These are phyloP conservation scores for Lonicera japonica DNA, from an alignment of 129 eudicot species.

Conservation along the genomic window DNA sequence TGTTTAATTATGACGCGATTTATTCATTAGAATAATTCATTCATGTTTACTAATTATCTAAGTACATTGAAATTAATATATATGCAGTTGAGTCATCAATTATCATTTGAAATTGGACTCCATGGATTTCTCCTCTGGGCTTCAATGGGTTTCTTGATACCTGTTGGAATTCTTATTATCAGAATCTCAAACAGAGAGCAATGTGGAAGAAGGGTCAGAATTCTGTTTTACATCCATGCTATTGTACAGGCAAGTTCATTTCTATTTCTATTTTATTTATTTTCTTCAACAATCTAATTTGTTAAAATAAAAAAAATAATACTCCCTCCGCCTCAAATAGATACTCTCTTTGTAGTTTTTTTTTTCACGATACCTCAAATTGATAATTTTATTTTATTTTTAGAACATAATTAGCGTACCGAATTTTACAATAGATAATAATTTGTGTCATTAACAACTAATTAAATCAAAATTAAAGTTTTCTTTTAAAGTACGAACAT, in stretches of 20 bases:
- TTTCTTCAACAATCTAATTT: background rate
- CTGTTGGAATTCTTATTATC: slow-evolving; percentile 54
- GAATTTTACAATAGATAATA: too few species aligned
- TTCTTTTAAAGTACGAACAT: too few species aligned
- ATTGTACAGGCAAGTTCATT: slow-evolving; percentile 49
- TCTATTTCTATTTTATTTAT: background rate
- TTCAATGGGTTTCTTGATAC: slow-evolving; percentile 87
- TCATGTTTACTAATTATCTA: background rate
- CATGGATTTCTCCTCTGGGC: slow-evolving; percentile 90
- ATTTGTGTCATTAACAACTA: too few species aligned
- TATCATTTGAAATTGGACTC: slow-evolving; percentile 30
- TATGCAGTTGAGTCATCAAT: slow-evolving; percentile 26
- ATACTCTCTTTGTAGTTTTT: slow-evolving; percentile 1
- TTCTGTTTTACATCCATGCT: slow-evolving; percentile 60
- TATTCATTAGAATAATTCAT: background rate
- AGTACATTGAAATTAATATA: too few species aligned
- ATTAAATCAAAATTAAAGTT: too few species aligned
- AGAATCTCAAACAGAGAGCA: slow-evolving; percentile 59
- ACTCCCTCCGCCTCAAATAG: background rate
- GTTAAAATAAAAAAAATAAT: background rate
- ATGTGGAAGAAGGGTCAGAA: slow-evolving; percentile 43
- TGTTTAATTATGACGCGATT: too few species aligned
- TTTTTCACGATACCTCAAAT: too few species aligned
- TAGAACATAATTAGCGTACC: too few species aligned
- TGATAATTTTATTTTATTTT: too few species aligned